Evolutionary conservation across 2,329 filamentous ascomycete species (phyloP).

Genomic region (Colletotrichum tofieldiae): DNA sequence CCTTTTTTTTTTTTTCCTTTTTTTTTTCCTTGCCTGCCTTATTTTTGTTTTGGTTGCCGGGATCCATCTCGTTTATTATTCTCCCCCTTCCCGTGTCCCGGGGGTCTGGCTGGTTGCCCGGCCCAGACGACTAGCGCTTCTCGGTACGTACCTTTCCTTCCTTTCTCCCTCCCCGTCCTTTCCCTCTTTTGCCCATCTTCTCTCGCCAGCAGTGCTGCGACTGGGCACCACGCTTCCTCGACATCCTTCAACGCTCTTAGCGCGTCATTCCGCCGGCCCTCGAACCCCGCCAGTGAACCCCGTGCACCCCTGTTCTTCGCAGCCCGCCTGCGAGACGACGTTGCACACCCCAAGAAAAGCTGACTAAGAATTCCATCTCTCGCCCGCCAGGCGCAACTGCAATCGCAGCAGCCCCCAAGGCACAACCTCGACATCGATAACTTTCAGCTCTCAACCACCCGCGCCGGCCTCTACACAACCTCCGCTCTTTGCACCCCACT

Average conservation of each 20-base stretch:
- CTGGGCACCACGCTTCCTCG: background rate
- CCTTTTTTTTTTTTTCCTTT: conserved; percentile 16
- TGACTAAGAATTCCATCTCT: conserved; percentile 22
- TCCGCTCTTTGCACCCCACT: background rate
- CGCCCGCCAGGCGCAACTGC: background rate
- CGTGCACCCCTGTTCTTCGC: conserved; percentile 20
- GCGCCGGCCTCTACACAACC: background rate
- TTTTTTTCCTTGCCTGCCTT: conserved; percentile 12
- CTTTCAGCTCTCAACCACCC: background rate
- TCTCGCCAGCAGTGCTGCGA: no score
- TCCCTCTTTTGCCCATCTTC: no score
- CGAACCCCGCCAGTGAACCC: conserved; percentile 37
- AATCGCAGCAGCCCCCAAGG: background rate
- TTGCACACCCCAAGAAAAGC: background rate
- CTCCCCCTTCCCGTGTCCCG: conserved; percentile 13
- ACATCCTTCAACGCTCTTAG: conserved; percentile 1
- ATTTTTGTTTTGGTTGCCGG: conserved; percentile 35
- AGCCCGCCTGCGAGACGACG: conserved; percentile 7
- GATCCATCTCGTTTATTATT: conserved; percentile 6
- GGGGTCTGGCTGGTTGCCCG: conserved; percentile 32
- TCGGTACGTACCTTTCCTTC: conserved; percentile 23
- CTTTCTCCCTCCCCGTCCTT: background rate
- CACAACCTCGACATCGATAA: background rate
- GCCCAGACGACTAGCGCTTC: conserved; percentile 14
- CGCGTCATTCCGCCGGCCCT: conserved; percentile 31